Evolutionary conservation across 148 eudicot genomes (phyloP), one percentile per base, ranked within the genome.

Genomic region (Spergularia bocconei): DNA sequence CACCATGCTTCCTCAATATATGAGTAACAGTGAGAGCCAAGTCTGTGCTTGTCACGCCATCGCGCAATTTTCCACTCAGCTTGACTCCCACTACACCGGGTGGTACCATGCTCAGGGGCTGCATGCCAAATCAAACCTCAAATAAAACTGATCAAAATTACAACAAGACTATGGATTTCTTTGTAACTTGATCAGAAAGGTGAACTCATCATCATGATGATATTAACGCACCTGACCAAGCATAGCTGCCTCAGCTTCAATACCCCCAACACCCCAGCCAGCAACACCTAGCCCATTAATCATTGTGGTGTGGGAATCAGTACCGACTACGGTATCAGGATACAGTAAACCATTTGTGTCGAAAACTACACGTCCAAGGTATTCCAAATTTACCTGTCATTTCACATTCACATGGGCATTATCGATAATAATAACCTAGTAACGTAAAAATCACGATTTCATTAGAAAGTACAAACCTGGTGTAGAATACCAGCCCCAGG

Each of bases 231-330:
- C 98, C 91, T 95, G 98, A 70, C 98, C 98, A 86, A 95, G 98
- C 98, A 95, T 95, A 76, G 91, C 74, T 58, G 97, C 96, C 85
- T 95, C 98, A 59, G 98, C 98, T 82, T 93, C 98, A 71, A 93
- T 93, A 63, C 98, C 98, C 75, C 98, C 98, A 71, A 93, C 98
- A 77, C 98, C 98, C 98, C 98, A 93, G 39, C 98, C 98, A 85
- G 98, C 95, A 87, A 93, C 97, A 67, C 98, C 98, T 19, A 93
- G 78, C 53, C 98, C 98, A 76, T 93, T 93, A 80, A 93, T 95
- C 98, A 95, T 95, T 19, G 98, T 95, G 23, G 98, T 95, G 80
- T 95, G 98, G 36, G 98, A 95, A 78, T 95, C 98, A 72, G 98
- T 95, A 78, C 98, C 98, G 61, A 95, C 98, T 15, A 95, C 97